These are phyloP conservation scores for Lasiosphaeria ovina DNA, from an alignment of 495 filamentous ascomycete species.

Conservation along the genomic window DNA sequence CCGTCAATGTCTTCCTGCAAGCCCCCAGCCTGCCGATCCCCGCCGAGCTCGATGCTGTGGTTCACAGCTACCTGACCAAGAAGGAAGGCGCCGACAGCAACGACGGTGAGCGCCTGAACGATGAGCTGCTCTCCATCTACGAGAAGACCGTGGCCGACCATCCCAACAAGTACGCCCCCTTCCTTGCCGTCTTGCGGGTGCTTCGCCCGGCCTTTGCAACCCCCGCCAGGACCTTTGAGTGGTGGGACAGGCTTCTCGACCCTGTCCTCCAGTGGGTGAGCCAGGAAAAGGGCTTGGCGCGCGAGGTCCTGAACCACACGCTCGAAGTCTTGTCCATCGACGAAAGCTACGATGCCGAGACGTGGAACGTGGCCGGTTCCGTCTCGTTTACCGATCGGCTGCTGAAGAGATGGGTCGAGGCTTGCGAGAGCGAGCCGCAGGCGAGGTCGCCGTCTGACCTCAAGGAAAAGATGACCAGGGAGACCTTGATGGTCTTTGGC, in stretches of 20 bases:
- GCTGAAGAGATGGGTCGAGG: constrained; percentile 57
- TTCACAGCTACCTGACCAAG: constrained; percentile 61
- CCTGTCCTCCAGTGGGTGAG: constrained; percentile 57
- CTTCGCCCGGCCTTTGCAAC: constrained; percentile 58
- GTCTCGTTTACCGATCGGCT: constrained; percentile 52
- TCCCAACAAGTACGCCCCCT: constrained; percentile 55
- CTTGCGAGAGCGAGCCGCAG: constrained; percentile 41
- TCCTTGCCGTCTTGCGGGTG: constrained; percentile 57
- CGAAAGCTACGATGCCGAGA: constrained; percentile 55
- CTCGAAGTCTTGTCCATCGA: constrained; percentile 57
- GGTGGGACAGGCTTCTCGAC: constrained; percentile 64
- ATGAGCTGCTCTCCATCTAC: constrained; percentile 62
- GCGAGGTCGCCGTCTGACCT: constrained; percentile 47
- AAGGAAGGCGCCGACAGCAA: constrained; percentile 57
- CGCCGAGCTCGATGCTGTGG: constrained; percentile 53
- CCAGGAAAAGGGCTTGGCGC: constrained; percentile 56
- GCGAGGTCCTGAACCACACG: constrained; percentile 53
- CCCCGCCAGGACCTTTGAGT: constrained; percentile 54
- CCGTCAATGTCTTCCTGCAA: constrained; percentile 53
- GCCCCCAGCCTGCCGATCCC: constrained; percentile 58
- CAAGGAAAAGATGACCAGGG: constrained; percentile 53
- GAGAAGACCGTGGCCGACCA: constrained; percentile 52
- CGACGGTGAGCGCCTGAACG: constrained; percentile 60
- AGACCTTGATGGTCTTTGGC: constrained; percentile 57
- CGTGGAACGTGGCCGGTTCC: constrained; percentile 34